These are phyloP conservation scores for Calonectria ilicicola DNA, from an alignment of 2,329 filamentous ascomycete species.

Conservation along the genomic window DNA sequence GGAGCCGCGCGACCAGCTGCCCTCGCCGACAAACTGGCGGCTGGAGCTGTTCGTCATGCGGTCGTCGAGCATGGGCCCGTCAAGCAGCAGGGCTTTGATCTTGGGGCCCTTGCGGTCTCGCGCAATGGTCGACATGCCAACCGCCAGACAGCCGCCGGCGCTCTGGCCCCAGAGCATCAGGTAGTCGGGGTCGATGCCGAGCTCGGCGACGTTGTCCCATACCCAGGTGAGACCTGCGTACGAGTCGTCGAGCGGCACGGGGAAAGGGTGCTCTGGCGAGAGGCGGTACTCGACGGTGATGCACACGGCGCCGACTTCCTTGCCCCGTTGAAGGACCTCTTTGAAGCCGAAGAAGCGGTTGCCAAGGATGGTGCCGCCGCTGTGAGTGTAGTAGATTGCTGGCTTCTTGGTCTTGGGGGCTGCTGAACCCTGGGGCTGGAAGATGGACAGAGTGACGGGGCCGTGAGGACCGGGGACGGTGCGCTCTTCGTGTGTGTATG, in stretches of 20 bases:
- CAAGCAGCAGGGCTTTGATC: constrained; percentile 55
- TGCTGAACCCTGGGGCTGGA: constrained; percentile 21
- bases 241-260: constrained; percentile 39
- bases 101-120: constrained; percentile 46
- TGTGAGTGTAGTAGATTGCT: constrained; percentile 37
- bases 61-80: constrained; percentile 62
- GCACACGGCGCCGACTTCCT: constrained; percentile 32
- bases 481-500: constrained; percentile 38
- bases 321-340: constrained; percentile 32
- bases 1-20: constrained; percentile 50
- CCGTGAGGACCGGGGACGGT: constrained; percentile 30
- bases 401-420: constrained; percentile 21
- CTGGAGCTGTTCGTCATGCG: constrained; percentile 47
- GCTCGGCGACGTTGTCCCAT: constrained; percentile 48
- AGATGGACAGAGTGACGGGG: constrained; percentile 35
- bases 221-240: constrained; percentile 51
- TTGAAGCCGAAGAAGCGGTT: constrained; percentile 38
- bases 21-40: constrained; percentile 47
- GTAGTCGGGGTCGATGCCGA: constrained; percentile 54
- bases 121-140: constrained; percentile 52
- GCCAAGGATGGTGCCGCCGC: constrained; percentile 38
- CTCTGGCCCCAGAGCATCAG: constrained; percentile 57
- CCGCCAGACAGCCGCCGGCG: constrained; percentile 57
- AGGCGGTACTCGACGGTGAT: constrained; percentile 43
- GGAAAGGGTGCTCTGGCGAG: constrained; percentile 39